These are phyloP conservation scores for Fomitopsis pinicola DNA, from an alignment of 1,284 basidiomycete genomes.

Conservation along the genomic window DNA sequence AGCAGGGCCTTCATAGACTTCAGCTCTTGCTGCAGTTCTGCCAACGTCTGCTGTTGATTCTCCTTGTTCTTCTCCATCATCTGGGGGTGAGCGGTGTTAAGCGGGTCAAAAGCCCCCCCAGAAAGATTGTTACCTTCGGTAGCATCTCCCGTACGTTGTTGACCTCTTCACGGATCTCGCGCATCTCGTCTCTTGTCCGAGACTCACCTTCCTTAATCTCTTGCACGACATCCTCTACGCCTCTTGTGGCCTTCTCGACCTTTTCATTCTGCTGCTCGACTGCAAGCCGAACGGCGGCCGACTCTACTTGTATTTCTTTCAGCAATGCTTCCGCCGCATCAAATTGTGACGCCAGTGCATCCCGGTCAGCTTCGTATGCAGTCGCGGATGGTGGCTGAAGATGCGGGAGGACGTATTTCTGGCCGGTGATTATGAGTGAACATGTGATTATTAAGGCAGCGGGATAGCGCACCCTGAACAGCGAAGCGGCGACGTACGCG, in stretches of 20 bases:
- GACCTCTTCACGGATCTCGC: conserved; percentile 89
- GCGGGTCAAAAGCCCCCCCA: neutral
- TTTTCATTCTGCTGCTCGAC: conserved; percentile 82
- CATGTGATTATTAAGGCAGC: neutral
- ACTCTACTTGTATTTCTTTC: conserved; percentile 78
- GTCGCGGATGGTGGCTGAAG: conserved; percentile 86
- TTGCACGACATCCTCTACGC: conserved; percentile 76
- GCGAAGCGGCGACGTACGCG: conserved; percentile 82
- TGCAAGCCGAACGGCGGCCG: conserved; percentile 66
- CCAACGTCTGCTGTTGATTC: conserved; percentile 71
- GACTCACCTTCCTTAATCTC: conserved; percentile 78
- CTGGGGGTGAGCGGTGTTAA: conserved; percentile 33
- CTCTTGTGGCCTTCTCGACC: conserved; percentile 74
- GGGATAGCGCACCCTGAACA: conserved; percentile 67
- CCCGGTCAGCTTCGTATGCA: conserved; percentile 86
- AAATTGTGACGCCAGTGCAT: conserved; percentile 86
- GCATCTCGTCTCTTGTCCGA: conserved; percentile 85
- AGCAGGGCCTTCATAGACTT: conserved; percentile 93
- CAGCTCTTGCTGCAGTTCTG: conserved; percentile 90
- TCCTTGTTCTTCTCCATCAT: conserved; percentile 95
- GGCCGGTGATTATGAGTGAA: conserved; percentile 3
- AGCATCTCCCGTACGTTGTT: conserved; percentile 88
- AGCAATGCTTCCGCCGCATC: conserved; percentile 86
- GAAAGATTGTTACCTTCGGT: conserved; percentile 60
- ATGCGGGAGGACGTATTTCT: conserved; percentile 94